Evolutionary conservation across 1,139 yeast genomes (phyloP).

Genomic region (Kodamaea derodonti): DNA sequence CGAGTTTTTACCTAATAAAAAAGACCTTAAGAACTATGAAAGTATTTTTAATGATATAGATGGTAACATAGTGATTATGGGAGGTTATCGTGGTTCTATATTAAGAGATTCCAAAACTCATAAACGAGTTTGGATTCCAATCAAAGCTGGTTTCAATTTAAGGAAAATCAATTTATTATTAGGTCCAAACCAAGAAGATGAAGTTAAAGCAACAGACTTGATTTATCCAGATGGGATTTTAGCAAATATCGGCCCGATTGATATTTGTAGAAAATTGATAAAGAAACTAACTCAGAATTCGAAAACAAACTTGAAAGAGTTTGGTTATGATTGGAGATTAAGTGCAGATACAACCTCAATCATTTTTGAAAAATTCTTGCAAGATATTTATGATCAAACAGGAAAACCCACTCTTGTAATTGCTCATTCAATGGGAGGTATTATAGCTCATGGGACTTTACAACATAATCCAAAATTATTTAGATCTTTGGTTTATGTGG

Average conservation of each 20-base stretch:
- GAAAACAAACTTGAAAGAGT: constrained; percentile 62
- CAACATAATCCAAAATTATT: constrained; percentile 63
- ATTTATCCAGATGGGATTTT: constrained; percentile 76
- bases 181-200: constrained; percentile 71
- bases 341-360: constrained; percentile 53
- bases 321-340: constrained; percentile 90
- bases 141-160: constrained; percentile 78
- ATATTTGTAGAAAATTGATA: constrained; percentile 62
- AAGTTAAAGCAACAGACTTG: constrained; percentile 42
- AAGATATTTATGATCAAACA: constrained; percentile 33
- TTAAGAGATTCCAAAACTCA: constrained; percentile 61
- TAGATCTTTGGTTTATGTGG: constrained; percentile 74
- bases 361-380: constrained; percentile 47
- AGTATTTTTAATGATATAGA: constrained; percentile 43
- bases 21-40: constrained; percentile 25
- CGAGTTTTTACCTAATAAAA: constrained; percentile 30
- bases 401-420: constrained; percentile 63
- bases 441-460: constrained; percentile 76
- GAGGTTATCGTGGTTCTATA: constrained; percentile 88
- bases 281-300: constrained; percentile 54
- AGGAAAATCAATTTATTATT: constrained; percentile 64
- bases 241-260: constrained; percentile 84
- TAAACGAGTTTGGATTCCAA: constrained; percentile 80
- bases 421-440: constrained; percentile 94
- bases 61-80: constrained; percentile 76